Evolutionary conservation across 345 rosid species (phyloP), one percentile per base, ranked within the genome.

Genomic region (Moricandia arvensis): DNA sequence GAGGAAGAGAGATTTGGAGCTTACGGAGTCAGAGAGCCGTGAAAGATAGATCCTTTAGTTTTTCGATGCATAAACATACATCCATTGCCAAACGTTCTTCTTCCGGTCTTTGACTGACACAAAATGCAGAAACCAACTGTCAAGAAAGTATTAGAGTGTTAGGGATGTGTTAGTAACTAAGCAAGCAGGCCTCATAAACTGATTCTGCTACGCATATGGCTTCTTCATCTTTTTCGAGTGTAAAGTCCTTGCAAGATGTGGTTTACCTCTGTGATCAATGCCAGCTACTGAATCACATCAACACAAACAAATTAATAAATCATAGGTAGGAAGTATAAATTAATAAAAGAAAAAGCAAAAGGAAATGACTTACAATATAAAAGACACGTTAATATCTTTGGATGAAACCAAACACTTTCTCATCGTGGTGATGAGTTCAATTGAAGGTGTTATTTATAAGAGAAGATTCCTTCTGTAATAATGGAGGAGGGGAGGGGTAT

Each of bases 241-340:
- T 90, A 31, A 31, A 31, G 88, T 94, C 79, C 97, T 87, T 73
- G 99, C 97, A 63, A 97, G 99, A 63, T 83, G 82, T 21, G 91
- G 96, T 66, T 97, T 90, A 58, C 97, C 96, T 82, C 97, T 88
- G 75, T 92, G 99, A 80, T 90, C 97, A 84, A 89, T 90, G 87
- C 97, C 91, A 53, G 97, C 96, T 92, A 86, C 11, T 4, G 73
- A 47, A 38, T 47, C 45, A 54, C 53, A 82, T 21, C 6, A 55
- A 65, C 2, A 30, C 58, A 60, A 37, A 66, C n/a, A 24, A 71
- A 47, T 68, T n/a, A 62, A 11, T 35, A 18, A 34, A 10, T 29
- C 13, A 63, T 8, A 35, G 38, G 17, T 63, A 37, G 6, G 21
- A 54, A 26, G 63, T n/a, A 43, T 16, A 29, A 35, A 41, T 2